phyloP scores from a whole-genome alignment of 1,284 basidiomycete species.

The Sporisorium reilianum region DNA sequence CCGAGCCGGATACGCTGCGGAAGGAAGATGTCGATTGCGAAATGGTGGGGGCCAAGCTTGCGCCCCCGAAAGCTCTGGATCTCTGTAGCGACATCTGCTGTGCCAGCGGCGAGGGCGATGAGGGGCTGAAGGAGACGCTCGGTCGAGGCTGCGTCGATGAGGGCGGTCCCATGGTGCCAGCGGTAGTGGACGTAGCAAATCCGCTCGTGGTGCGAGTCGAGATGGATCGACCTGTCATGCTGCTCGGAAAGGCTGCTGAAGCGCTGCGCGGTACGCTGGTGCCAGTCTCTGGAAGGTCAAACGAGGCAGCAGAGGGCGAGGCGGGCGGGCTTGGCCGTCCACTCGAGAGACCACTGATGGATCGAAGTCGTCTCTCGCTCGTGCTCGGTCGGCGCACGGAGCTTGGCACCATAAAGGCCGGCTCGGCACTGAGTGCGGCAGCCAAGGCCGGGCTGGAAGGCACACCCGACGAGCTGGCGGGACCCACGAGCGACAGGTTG shows the following conservation, averaged over 20 bases:
- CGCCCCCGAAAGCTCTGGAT: conserved; percentile 5
- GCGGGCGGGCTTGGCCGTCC: conserved; percentile 32
- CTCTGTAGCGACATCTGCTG: conserved; percentile 50
- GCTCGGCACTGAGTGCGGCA: conserved; percentile 49
- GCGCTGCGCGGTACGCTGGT: conserved; percentile 20
- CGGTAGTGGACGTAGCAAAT: background rate
- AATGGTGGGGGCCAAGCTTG: conserved; percentile 10
- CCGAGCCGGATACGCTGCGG: conserved; percentile 33
- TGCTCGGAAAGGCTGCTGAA: conserved; percentile 19
- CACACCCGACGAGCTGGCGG: conserved; percentile 13
- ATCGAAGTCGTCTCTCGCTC: conserved; percentile 46
- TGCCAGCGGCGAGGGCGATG: conserved; percentile 57
- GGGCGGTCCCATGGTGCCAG: conserved; percentile 14
- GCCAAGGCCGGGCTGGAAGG: conserved; percentile 49
- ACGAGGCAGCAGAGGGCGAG: conserved; percentile 21
- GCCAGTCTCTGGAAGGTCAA: conserved; percentile 32
- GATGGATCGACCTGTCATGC: conserved; percentile 15
- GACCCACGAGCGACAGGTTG: conserved; percentile 25
- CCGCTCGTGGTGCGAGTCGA: conserved; percentile 31
- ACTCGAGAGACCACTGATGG: conserved; percentile 35
- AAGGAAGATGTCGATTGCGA: conserved; percentile 27
- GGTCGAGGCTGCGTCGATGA: conserved; percentile 25
- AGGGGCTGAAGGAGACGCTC: conserved; percentile 55
- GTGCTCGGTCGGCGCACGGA: conserved; percentile 38
- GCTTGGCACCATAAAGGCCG: conserved; percentile 52